These are phyloP conservation scores for Glycine latifolia DNA, from an alignment of 306 rosid genomes.

Conservation along the genomic window DNA sequence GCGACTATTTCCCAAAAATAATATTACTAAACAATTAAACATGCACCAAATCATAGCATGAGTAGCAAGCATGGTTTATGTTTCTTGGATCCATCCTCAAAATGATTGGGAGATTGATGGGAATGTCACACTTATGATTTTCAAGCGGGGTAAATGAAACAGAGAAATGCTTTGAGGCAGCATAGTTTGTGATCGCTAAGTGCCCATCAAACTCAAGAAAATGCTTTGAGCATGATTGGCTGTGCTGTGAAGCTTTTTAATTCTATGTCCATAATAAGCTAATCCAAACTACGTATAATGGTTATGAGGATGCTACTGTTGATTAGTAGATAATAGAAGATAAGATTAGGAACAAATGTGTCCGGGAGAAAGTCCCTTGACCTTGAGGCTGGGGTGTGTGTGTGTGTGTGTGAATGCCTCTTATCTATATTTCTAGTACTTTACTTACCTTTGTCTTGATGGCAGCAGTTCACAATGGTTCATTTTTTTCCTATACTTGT, in stretches of 20 bases:
- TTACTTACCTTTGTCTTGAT: conserved; percentile 3
- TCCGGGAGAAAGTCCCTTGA: background rate
- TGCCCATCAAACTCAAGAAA: too few relatives aligned
- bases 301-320: background rate
- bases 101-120: background rate
- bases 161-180: background rate
- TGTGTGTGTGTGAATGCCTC: too few relatives aligned
- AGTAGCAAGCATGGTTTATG: background rate
- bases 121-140: background rate
- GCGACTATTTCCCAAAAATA: background rate
- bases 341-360: background rate
- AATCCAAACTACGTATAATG: background rate
- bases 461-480: conserved; percentile 4
- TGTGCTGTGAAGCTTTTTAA: background rate
- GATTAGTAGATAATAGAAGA: background rate
- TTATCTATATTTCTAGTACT: conserved; percentile 1
- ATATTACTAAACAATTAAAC: background rate
- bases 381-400: background rate
- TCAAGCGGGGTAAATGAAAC: background rate
- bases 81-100: background rate
- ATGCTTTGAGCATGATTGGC: background rate
- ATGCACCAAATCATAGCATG: background rate
- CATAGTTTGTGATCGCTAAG: too few relatives aligned
- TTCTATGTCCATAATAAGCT: background rate
- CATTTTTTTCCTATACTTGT: conserved; percentile 22